phyloP scores from a whole-genome alignment of 2,329 filamentous ascomycete species.

The Ramularia collo-cygni region DNA sequence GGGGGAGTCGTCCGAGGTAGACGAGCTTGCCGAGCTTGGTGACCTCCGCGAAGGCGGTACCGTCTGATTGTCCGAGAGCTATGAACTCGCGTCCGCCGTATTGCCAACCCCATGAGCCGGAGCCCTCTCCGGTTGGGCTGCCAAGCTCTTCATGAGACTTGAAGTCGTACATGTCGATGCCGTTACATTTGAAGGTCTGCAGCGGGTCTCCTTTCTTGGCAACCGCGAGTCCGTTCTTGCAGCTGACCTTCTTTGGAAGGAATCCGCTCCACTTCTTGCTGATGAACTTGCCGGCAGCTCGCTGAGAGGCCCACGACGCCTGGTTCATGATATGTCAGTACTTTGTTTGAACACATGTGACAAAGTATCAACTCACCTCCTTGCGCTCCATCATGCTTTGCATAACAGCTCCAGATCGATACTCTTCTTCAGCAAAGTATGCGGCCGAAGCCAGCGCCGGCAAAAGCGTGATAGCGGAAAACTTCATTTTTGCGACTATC shows the following conservation, averaged over 20 bases:
- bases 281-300: conserved; percentile 19
- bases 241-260: conserved; percentile 21
- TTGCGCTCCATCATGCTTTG: conserved; percentile 17
- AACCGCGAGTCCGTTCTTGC: conserved; percentile 38
- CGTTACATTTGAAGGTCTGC: conserved; percentile 45
- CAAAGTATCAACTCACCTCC: conserved; percentile 6
- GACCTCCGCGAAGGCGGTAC: conserved; percentile 50
- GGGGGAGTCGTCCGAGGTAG: conserved; percentile 49
- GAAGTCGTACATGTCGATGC: conserved; percentile 50
- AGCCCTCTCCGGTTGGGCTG: conserved; percentile 38
- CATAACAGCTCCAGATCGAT: conserved; percentile 17
- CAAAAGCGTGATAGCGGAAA: conserved; percentile 11
- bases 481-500: conserved; percentile 13
- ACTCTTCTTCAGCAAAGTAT: conserved; percentile 14
- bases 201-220: conserved; percentile 41
- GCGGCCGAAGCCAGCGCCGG: conserved; percentile 13
- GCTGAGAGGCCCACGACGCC: conserved; percentile 18
- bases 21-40: conserved; percentile 43
- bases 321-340: conserved; percentile 4
- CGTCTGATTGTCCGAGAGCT: conserved; percentile 49
- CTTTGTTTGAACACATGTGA: background rate
- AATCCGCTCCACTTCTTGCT: conserved; percentile 16
- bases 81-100: conserved; percentile 50
- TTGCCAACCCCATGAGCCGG: conserved; percentile 50
- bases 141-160: conserved; percentile 49